A percentile compares a stretch with the other conserved stretches of the same genome.
phyloP scores from a whole-genome alignment of 1,284 basidiomycete genomes.

The Moesziomyces aphidis region DNA sequence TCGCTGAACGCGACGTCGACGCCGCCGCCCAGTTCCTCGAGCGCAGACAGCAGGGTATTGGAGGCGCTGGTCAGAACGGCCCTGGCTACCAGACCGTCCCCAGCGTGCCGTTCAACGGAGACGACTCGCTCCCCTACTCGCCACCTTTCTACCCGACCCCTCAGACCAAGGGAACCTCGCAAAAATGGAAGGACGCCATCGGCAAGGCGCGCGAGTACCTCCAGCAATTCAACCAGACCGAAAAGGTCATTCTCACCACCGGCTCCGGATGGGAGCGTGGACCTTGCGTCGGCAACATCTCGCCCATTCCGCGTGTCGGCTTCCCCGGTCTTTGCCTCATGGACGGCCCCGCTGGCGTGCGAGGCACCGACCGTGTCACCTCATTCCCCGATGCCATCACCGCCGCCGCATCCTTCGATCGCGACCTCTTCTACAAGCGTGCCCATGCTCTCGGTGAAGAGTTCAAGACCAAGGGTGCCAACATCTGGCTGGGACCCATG shows the following conservation, averaged over 20 bases:
- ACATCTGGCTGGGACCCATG: constrained; percentile 74
- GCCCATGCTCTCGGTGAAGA: constrained; percentile 82
- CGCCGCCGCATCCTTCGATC: constrained; percentile 77
- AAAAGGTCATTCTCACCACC: constrained; percentile 70
- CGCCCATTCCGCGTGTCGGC: constrained; percentile 72
- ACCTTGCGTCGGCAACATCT: constrained; percentile 60
- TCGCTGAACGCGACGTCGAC: constrained; percentile 18
- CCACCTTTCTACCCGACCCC: constrained; percentile 56
- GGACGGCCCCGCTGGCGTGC: constrained; percentile 74
- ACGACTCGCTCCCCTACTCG: constrained; percentile 53
- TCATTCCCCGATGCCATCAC: constrained; percentile 80
- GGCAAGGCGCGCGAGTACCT: constrained; percentile 70
- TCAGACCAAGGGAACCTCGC: constrained; percentile 35
- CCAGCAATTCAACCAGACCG: constrained; percentile 69
- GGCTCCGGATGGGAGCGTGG: constrained; percentile 58
- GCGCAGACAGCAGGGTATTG: constrained; percentile 41
- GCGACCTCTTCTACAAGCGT: constrained; percentile 78
- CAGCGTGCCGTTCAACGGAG: constrained; percentile 36
- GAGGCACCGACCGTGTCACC: constrained; percentile 69
- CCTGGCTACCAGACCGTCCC: constrained; percentile 46
- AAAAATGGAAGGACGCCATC: constrained; percentile 75
- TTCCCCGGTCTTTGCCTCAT: constrained; percentile 78
- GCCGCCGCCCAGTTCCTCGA: constrained; percentile 18
- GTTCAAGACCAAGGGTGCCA: constrained; percentile 81
- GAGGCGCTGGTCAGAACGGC: constrained; percentile 35